Evolutionary conservation across 1,139 yeast genomes (phyloP).

Genomic region (Candida sp.): DNA sequence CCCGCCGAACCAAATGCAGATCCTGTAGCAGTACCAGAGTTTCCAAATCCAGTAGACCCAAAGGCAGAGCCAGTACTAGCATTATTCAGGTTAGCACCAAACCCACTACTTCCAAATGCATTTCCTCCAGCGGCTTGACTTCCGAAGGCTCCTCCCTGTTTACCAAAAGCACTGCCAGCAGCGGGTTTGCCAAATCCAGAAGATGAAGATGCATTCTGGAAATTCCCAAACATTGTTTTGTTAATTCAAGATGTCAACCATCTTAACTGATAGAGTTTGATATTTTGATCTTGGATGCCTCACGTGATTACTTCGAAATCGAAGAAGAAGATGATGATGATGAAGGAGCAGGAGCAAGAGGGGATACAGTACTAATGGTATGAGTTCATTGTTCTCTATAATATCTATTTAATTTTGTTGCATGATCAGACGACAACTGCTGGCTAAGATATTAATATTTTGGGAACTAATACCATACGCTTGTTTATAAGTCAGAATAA

Average conservation of each 20-base stretch:
- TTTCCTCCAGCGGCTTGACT: constrained; percentile 4
- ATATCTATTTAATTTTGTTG: constrained; percentile 5
- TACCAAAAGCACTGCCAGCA: constrained; percentile 9
- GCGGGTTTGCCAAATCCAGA: constrained; percentile 8
- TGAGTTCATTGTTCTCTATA: background rate
- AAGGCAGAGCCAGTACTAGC: constrained; percentile 4
- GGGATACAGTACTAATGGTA: background rate
- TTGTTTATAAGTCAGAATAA: constrained; percentile 58
- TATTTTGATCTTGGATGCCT: too few species aligned
- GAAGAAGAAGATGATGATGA: too few species aligned
- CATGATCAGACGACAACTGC: constrained; percentile 17
- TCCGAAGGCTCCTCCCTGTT: constrained; percentile 7
- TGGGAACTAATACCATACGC: constrained; percentile 47
- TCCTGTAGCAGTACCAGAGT: background rate
- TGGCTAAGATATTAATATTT: constrained; percentile 24
- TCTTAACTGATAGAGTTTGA: too few species aligned
- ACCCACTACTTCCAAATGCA: constrained; percentile 7
- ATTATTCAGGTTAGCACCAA: background rate
- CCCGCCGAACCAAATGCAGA: constrained; percentile 9
- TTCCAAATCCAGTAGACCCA: constrained; percentile 1
- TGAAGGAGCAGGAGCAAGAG: too few species aligned
- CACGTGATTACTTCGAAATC: too few species aligned
- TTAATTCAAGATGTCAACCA: too few species aligned
- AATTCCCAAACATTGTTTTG: constrained; percentile 2
- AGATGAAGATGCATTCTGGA: constrained; percentile 1